Evolutionary conservation across 768 basidiomycete species (phyloP), one percentile per base, ranked within the genome.

Genomic region (Suillus placidus): DNA sequence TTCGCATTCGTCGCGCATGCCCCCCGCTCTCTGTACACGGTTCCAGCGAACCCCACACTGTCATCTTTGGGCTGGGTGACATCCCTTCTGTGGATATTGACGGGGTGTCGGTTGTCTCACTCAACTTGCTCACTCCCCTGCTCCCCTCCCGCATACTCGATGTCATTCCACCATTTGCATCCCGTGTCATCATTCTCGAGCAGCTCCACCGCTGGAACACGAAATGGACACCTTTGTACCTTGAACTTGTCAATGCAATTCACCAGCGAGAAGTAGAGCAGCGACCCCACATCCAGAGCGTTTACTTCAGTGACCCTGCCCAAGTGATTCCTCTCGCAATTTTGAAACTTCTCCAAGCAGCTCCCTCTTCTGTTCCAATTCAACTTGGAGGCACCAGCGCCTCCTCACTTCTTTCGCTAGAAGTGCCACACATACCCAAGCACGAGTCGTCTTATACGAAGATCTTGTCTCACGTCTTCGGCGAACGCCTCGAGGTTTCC

Each of bases 361-460:
- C 83, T 30, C 76, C 71, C 26, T 72, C 75, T 12, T 69, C 81
- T 52, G 69, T 79, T 12, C 83, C 84, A 14, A 73, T 92, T 20
- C 82, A 78, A 14, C 79, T 92, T 20, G 87, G 87, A 37, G 64
- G 73, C 40, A 68, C 77, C 16, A 71, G 79, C 0, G 55, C 78
- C 4, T 63, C 71, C 26, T 58, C 67, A 8, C 18, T 20, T 42
- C 80, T 30, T 65, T 77, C 38, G 64, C 26, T 62, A 18, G n/a
- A 60, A 26, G 61, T 79, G 1, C 88, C 89, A 12, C 87, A 89
- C 67, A 80, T 95, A n/a, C 97, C 97, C 12, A 88, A 88, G 73
- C 93, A 97, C 74, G 97, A 99, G 79, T 80, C 86, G 2, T 90
- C 95, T 12, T 99, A 99, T 81, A 95, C 92, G 67, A 92, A 90